phyloP scores from a whole-genome alignment of 441 rosid genomes.

The Corymbia calophylla region DNA sequence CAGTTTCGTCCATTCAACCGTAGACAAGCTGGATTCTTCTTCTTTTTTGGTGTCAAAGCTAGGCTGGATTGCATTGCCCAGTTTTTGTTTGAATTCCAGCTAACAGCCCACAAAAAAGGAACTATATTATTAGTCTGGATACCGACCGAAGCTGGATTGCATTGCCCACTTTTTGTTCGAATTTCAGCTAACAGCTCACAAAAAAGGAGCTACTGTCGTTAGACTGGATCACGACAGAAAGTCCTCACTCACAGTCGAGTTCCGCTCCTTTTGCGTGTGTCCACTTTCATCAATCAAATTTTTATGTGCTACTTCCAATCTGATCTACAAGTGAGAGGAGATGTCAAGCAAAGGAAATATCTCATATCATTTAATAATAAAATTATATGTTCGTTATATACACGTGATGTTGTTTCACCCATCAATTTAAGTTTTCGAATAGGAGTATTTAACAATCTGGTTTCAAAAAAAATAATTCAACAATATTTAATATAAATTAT shows the following conservation, averaged over 20 bases:
- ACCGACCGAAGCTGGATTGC: accelerated
- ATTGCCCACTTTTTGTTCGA: not conserved
- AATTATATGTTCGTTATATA: not conserved
- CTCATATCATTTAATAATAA: not conserved
- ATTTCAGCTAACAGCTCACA: not conserved
- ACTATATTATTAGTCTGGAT: too few species aligned
- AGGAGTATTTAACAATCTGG: not conserved
- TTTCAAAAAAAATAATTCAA: accelerated
- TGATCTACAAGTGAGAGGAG: not conserved
- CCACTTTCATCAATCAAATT: not conserved
- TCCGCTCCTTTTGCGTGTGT: accelerated
- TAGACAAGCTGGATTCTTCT: not conserved
- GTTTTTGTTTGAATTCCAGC: not conserved
- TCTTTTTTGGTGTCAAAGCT: not conserved
- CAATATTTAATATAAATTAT: not conserved
- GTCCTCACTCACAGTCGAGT: not conserved
- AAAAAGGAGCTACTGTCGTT: not conserved
- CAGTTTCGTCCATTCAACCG: not conserved
- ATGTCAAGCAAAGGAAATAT: not conserved
- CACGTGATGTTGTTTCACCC: not conserved
- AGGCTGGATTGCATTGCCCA: not conserved
- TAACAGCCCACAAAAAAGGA: not conserved
- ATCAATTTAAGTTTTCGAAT: not conserved
- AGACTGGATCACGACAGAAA: not conserved
- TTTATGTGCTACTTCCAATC: not conserved